Conservation (phyloP, 257 asterid genomes). For the Fraxinus americana region DNA sequence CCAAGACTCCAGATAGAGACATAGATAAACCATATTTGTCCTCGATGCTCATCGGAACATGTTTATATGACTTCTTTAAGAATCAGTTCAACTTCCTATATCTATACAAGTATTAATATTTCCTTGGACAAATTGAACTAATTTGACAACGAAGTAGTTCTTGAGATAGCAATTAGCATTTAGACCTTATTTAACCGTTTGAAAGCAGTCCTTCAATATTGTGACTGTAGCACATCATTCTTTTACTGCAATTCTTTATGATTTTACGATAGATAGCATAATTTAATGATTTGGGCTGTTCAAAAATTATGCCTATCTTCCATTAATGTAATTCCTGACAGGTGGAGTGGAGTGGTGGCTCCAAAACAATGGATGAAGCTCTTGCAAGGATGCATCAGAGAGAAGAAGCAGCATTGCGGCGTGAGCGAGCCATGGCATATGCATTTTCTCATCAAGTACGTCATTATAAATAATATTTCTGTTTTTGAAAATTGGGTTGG, state of each 20-base stretch:
- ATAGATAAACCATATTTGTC: neutral
- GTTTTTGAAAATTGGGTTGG: neutral
- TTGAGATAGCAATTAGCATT: neutral
- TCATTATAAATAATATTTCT: neutral
- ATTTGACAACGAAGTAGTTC: neutral
- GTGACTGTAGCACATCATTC: neutral
- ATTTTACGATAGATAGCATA: neutral
- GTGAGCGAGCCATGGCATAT: conserved; percentile 92
- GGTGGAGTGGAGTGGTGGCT: conserved; percentile 93
- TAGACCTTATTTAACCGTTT: neutral
- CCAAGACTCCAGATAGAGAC: neutral
- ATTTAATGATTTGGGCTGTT: neutral
- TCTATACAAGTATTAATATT: neutral
- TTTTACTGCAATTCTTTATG: neutral
- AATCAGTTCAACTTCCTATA: neutral
- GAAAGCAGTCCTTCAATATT: neutral
- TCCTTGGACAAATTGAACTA: neutral
- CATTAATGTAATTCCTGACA: conserved; percentile 32
- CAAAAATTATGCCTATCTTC: neutral
- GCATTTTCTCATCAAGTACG: conserved; percentile 94
- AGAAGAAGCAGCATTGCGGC: conserved; percentile 89
- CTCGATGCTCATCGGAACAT: neutral
- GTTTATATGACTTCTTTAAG: neutral
- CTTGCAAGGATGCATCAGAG: conserved; percentile 83
- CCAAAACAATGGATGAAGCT: conserved; percentile 73